These are phyloP conservation scores for Pharus latifolius DNA, from an alignment of 176 grass and related monocot species.

Conservation along the genomic window DNA sequence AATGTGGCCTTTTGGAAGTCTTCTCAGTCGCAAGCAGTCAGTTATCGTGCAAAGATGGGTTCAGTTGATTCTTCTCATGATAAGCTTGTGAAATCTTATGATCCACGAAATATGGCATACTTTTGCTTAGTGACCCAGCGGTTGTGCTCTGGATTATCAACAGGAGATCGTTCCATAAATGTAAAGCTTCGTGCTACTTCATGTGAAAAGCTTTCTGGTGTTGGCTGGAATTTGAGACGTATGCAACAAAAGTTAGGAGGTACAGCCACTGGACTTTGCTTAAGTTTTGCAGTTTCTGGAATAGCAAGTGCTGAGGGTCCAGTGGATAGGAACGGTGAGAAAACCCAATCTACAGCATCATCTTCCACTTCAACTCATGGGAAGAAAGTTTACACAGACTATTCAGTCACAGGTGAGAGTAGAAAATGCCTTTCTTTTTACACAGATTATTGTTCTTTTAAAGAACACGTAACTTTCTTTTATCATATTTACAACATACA, in stretches of 20 bases:
- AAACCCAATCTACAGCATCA: background rate
- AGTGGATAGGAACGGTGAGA: slow-evolving; percentile 17
- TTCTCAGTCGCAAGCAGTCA: background rate
- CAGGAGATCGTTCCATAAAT: slow-evolving; percentile 22
- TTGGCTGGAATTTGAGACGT: slow-evolving; percentile 27
- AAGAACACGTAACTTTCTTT: background rate
- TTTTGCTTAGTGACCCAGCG: slow-evolving; percentile 15
- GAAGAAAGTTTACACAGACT: slow-evolving; percentile 56
- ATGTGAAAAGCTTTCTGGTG: slow-evolving; percentile 3
- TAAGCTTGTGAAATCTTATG: slow-evolving; percentile 7
- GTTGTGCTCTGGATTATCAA: slow-evolving; percentile 4
- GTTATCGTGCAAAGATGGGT: background rate
- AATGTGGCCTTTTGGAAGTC: slow-evolving; percentile 8
- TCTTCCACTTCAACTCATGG: slow-evolving; percentile 34
- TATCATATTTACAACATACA: background rate
- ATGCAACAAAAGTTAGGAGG: slow-evolving; percentile 30
- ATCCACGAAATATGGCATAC: slow-evolving; percentile 14
- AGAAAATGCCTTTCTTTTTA: background rate
- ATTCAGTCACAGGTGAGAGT: slow-evolving; percentile 57
- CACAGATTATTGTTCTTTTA: background rate
- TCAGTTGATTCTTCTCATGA: slow-evolving; percentile 12
- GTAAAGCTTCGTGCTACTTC: slow-evolving; percentile 24
- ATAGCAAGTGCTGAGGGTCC: slow-evolving; percentile 39
- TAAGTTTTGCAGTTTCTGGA: slow-evolving; percentile 41
- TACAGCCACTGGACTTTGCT: slow-evolving; percentile 14